A percentile compares a stretch with the other conserved stretches of the same genome.
These are phyloP conservation scores for Colletotrichum kahawae DNA, from an alignment of 2,329 filamentous ascomycete genomes.

Conservation along the genomic window DNA sequence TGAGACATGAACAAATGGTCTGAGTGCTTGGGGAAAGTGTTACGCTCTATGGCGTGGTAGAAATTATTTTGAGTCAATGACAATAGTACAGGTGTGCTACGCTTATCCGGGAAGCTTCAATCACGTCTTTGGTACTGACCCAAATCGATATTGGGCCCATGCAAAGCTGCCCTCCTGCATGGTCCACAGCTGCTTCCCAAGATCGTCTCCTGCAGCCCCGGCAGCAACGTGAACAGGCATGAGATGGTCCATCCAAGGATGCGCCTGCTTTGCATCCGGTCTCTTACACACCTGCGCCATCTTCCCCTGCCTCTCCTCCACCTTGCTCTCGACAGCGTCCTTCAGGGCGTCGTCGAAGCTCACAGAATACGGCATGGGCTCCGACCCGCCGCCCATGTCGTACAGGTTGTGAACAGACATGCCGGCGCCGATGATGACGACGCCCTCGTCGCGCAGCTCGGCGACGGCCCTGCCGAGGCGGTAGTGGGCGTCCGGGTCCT, in stretches of 20 bases:
- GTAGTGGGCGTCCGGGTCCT: conserved; percentile 71
- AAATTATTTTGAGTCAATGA: neutral
- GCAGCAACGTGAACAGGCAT: conserved; percentile 54
- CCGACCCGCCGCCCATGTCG: conserved; percentile 49
- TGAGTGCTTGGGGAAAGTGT: neutral
- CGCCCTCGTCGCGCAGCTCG: conserved; percentile 68
- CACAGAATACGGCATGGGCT: conserved; percentile 59
- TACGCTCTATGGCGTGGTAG: neutral
- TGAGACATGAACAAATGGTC: neutral
- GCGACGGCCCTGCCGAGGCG: conserved; percentile 69
- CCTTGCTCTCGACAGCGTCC: conserved; percentile 43
- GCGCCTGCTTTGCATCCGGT: conserved; percentile 51
- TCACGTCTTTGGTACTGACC: conserved; percentile 17
- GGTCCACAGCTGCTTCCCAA: conserved; percentile 49
- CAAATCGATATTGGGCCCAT: conserved; percentile 55
- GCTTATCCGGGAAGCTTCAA: neutral
- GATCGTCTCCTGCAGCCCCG: conserved; percentile 48
- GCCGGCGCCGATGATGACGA: conserved; percentile 73
- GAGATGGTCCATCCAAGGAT: conserved; percentile 55
- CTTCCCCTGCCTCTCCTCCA: conserved; percentile 39
- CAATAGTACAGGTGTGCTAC: neutral
- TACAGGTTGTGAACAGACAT: conserved; percentile 78
- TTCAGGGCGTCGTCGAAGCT: conserved; percentile 66
- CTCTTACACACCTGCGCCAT: conserved; percentile 45
- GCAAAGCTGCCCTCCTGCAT: conserved; percentile 48